Evolutionary conservation across 768 basidiomycete genomes (phyloP), one percentile per base, ranked within the genome.

Genomic region (Fibroporia radiculosa): DNA sequence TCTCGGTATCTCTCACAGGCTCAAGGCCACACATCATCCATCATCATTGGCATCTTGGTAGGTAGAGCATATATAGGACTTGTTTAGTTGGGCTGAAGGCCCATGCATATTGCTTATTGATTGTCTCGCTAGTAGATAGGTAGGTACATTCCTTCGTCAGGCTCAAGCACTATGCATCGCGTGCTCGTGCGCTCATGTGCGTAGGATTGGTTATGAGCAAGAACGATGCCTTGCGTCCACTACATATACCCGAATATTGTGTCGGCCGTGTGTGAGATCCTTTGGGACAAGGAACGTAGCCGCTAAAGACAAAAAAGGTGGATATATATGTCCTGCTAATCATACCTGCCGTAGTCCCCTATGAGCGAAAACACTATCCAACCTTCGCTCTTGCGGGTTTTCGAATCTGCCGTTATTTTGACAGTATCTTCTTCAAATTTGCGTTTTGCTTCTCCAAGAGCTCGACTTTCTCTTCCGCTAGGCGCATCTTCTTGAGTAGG

Each of bases 401-500:
- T n/a, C n/a, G 29, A 31, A 35, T 10, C 19, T 13, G 20, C 25
- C 18, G 32, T 44, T 23, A 44, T 34, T 64, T 71, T 12, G 70
- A 67, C 45, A 86, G 52, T 3, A 72, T 62, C 62, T 67, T 77
- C 69, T 80, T 86, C 63, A 90, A 60, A 50, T 75, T 73, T 11
- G 54, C 63, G 57, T 93, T 93, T 66, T 77, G 74, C 58, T 68
- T 75, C 61, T 91, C 92, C 61, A 92, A 58, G 24, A 50, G 56
- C 51, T 81, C 80, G 26, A 93, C 66, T 64, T 83, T 90, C 52
- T 66, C 67, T 58, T 82, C 75, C 3, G 82, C 79, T 24, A 69
- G 71, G 11, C 70, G 67, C 77, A 98, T 84, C 68, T 87, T 93
- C 46, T 75, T 73, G 53, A 83, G 61, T 41, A 96, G 62, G 60